Base-by-base conservation (phyloP, 306 rosid species). In the Rosa multiflora region DNA sequence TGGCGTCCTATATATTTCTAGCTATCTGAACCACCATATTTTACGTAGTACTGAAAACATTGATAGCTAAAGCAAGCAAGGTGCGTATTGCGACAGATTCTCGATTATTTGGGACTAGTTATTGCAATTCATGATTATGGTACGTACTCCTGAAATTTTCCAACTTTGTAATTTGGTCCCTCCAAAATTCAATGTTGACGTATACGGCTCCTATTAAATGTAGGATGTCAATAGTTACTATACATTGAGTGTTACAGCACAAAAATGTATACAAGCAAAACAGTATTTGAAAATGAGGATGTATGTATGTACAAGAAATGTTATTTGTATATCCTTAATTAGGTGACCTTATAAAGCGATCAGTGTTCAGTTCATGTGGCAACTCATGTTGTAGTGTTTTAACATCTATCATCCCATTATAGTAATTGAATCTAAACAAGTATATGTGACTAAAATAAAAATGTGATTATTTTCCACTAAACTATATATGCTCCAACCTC, bases 141-240 rank as follows among this genome's bases (percentile, higher is more conserved):
- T 46, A 26, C 52, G 42, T 62, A 26, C 52, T 12, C 53, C 20
- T 44, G 29, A 18, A 75, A 49, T 29, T 59, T 21, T 49, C 23
- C 62, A 35, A 75, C 56, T 74, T 42, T 23, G 68, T 21, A 75
- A 44, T 55, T 62, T 44, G 56, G 71, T 75, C 79, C 44, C 59
- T 58, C 26, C 67, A 2, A n/a, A 74, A 55, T 21, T 26, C 55
- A 59, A 42, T 26, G 70, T 2, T 44, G 70, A 75, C 70, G 59
- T 75, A 17, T 61, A 46, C 46, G 58, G 70, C 78, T 59, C 53
- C 35, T 15, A 42, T 56, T 39, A 5, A 59, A 8, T 20, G 21
- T 55, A 55, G 62, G 29, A 56, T 56, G 3, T 9, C 63, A 9
- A 56, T 56, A 55, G 62, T 55, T 20, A 29, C 32, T 29, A 29